Evolutionary conservation across 108 stramenopile genomes (phyloP).

Genomic region (Aurantiochytrium sp.): DNA sequence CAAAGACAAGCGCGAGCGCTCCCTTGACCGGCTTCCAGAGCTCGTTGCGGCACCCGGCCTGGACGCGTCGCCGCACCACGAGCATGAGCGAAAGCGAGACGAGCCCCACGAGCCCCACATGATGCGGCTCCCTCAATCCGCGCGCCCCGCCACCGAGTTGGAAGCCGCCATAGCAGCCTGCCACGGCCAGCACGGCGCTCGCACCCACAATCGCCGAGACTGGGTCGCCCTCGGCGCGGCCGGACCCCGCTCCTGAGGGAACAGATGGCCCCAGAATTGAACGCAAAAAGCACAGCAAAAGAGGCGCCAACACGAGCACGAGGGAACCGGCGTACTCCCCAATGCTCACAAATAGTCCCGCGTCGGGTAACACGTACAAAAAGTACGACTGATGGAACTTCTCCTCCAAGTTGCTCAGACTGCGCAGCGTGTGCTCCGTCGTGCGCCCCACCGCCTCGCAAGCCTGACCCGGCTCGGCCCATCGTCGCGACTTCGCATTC

Average conservation of each 20-base stretch:
- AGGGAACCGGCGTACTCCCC: constrained; percentile 15
- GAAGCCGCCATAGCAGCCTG: neutral
- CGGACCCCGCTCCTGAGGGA: too few relatives aligned
- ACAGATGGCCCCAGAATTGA: neutral
- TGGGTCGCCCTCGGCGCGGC: neutral
- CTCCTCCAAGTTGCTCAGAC: constrained; percentile 29
- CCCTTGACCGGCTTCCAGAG: neutral
- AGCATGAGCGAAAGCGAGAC: neutral
- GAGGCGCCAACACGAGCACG: neutral
- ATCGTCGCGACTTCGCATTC: neutral
- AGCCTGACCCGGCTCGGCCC: neutral
- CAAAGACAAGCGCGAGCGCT: neutral
- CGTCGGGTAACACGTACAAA: neutral
- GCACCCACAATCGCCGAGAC: neutral
- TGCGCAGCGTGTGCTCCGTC: neutral
- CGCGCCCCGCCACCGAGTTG: neutral
- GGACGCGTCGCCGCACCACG: neutral
- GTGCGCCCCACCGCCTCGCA: neutral
- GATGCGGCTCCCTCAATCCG: neutral
- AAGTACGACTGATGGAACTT: constrained; percentile 1
- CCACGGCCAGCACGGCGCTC: neutral
- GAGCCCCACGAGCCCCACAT: neutral
- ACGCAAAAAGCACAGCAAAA: neutral
- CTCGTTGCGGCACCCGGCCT: neutral
- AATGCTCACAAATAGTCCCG: neutral